Evolutionary conservation across 148 eudicot species (phyloP).

Genomic region (Beta vulgaris): DNA sequence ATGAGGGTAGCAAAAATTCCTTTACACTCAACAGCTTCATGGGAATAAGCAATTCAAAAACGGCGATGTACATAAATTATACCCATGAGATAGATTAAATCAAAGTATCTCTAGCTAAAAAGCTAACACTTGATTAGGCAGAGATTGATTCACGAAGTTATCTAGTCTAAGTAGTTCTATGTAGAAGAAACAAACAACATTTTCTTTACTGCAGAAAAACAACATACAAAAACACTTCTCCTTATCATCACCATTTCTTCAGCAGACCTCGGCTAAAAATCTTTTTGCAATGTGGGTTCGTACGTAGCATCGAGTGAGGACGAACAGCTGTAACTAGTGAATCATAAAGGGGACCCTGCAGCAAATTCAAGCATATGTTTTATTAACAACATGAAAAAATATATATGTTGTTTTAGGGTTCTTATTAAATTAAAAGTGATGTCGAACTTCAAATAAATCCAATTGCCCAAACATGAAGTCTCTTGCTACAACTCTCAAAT

Average conservation of each 20-base stretch:
- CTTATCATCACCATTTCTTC: conserved; percentile 62
- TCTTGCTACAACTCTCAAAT: no score
- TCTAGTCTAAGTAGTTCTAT: no score
- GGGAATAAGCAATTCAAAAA: conserved; percentile 8
- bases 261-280: conserved; percentile 51
- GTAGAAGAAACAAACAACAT: conserved; percentile 25
- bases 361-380: not conserved
- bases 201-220: conserved; percentile 19
- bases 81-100: not conserved
- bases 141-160: not conserved
- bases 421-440: no score
- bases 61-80: not conserved
- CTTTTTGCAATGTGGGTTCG: conserved; percentile 66
- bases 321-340: conserved; percentile 46
- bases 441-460: no score
- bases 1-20: conserved; percentile 11
- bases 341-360: conserved; percentile 46
- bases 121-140: not conserved
- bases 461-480: not conserved
- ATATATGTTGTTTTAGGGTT: no score
- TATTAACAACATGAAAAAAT: not conserved
- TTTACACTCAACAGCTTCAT: conserved; percentile 25
- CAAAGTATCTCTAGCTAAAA: not conserved
- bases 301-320: conserved; percentile 48
- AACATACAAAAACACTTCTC: conserved; percentile 27